Conservation (phyloP, 331 rosid genomes). For the Acacia concinna region DNA sequence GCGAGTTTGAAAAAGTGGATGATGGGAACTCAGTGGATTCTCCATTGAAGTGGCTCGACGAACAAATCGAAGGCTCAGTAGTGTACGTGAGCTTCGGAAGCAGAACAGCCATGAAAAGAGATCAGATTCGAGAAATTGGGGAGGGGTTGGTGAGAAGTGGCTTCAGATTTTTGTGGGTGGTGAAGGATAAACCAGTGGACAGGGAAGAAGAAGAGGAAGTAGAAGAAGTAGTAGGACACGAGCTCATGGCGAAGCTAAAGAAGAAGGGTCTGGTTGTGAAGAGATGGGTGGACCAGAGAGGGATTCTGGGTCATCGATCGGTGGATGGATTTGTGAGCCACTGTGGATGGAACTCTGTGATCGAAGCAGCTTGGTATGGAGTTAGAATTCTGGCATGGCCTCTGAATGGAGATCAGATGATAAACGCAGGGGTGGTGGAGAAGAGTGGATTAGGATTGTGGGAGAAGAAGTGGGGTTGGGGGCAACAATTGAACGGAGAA, state of each 20-base stretch:
- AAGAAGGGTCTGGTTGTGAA: conserved; percentile 53
- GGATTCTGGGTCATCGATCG: conserved; percentile 44
- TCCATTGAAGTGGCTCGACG: conserved; percentile 47
- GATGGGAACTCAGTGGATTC: background rate
- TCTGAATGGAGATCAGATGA: conserved; percentile 54
- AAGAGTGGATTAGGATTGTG: conserved; percentile 54
- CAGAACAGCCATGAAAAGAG: conserved; percentile 42
- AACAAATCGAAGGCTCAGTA: conserved; percentile 45
- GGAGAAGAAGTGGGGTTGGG: conserved; percentile 60
- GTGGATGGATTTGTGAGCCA: conserved; percentile 70
- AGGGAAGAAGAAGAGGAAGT: conserved; percentile 45
- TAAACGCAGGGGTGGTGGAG: conserved; percentile 52
- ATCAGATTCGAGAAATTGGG: conserved; percentile 54
- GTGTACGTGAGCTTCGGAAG: conserved; percentile 61
- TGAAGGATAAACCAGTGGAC: conserved; percentile 58
- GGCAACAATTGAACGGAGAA: conserved; percentile 42
- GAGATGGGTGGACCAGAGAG: conserved; percentile 59
- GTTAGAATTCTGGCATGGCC: conserved; percentile 65
- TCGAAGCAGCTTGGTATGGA: conserved; percentile 55
- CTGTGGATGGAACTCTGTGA: conserved; percentile 65
- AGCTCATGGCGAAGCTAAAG: conserved; percentile 35
- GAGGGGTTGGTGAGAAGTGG: conserved; percentile 55
- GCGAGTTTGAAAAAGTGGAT: conserved; percentile 41
- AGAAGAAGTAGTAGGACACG: conserved; percentile 44
- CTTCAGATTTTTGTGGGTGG: conserved; percentile 58